Conservation (phyloP, 192 early-diverging fungal species). For the Dissophora globulifera region DNA sequence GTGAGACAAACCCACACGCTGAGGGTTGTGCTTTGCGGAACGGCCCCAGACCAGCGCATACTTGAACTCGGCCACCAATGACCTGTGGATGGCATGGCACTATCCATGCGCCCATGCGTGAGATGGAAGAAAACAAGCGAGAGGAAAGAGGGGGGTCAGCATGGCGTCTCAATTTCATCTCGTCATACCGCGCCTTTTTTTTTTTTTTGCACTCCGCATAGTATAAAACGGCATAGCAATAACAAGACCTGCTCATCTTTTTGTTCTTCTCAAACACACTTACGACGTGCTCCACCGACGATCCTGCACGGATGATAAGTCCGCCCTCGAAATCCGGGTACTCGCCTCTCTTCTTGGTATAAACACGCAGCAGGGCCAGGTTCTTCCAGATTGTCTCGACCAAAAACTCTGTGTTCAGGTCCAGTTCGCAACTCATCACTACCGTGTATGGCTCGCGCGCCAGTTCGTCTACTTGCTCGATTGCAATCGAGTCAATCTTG, state of each 20-base stretch:
- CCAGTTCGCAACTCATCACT: slow-evolving; percentile 90
- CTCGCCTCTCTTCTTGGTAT: slow-evolving; percentile 97
- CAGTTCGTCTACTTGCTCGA: slow-evolving; percentile 94
- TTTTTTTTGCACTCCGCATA: no score
- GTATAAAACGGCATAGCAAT: no score
- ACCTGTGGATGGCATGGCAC: slow-evolving; percentile 91
- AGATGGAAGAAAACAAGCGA: not conserved
- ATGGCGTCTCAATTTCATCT: no score
- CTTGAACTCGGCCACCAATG: slow-evolving; percentile 87
- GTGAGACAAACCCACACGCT: slow-evolving; percentile 89
- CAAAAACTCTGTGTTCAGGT: slow-evolving; percentile 93
- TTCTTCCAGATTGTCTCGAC: slow-evolving; percentile 93
- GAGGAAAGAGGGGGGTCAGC: slow-evolving; percentile 7
- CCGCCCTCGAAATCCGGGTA: slow-evolving; percentile 94
- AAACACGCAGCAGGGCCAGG: slow-evolving; percentile 88
- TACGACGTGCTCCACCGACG: slow-evolving; percentile 82
- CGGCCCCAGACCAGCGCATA: slow-evolving; percentile 95
- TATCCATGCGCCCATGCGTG: slow-evolving; percentile 16
- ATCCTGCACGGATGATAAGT: slow-evolving; percentile 86
- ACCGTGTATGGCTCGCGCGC: slow-evolving; percentile 92
- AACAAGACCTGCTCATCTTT: no score
- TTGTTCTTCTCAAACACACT: not conserved
- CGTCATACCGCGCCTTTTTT: no score
- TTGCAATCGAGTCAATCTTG: slow-evolving; percentile 96
- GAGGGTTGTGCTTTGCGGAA: slow-evolving; percentile 97